phyloP scores from a whole-genome alignment of 78 protist species.

The Dictyostelium brefeldianum region DNA sequence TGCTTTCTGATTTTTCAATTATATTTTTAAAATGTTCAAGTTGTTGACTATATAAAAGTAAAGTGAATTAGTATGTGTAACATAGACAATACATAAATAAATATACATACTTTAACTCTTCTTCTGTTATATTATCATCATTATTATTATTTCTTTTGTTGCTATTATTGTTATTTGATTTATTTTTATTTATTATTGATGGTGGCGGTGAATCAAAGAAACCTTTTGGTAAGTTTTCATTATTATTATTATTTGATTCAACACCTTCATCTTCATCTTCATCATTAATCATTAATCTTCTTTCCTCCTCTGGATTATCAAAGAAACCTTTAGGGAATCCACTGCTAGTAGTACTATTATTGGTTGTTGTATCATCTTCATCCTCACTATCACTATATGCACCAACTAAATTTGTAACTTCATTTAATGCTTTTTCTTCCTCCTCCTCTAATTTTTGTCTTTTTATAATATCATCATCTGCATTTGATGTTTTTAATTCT shows the following conservation, averaged over 20 bases:
- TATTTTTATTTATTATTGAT: neutral
- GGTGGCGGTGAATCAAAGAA: neutral
- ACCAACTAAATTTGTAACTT: constrained; percentile 38
- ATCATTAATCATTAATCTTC: neutral
- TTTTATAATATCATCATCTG: neutral
- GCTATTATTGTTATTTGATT: neutral
- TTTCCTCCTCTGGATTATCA: constrained; percentile 47
- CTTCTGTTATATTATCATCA: constrained; percentile 16
- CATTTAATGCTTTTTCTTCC: constrained; percentile 2
- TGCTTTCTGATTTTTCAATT: neutral
- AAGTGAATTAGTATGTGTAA: neutral
- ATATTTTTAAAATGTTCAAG: neutral
- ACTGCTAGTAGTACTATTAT: neutral
- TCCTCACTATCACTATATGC: neutral
- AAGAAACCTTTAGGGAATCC: constrained; percentile 31
- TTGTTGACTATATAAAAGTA: neutral
- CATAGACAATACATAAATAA: neutral
- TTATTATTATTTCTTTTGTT: neutral
- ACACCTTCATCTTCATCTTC: neutral
- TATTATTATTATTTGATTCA: neutral
- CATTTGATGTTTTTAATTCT: neutral
- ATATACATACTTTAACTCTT: constrained; percentile 30
- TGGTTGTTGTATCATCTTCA: neutral
- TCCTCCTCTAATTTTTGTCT: neutral
- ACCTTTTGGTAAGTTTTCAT: neutral